Conservation (phyloP, 139 green algal species). For the Tetradesmus obliquus region DNA sequence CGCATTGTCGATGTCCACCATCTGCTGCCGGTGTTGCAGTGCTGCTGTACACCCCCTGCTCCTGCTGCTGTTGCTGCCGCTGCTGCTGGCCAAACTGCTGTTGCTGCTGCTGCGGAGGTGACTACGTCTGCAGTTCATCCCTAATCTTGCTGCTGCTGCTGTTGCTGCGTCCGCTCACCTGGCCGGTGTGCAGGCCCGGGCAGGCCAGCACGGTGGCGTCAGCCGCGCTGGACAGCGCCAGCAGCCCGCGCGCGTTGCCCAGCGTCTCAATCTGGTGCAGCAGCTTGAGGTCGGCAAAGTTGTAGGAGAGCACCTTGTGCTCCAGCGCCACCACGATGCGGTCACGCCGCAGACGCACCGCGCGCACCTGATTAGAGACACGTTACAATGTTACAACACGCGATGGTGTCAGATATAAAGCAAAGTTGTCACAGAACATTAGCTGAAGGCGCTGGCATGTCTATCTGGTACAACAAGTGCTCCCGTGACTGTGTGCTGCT, state of each 20-base stretch:
- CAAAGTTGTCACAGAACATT: too few species aligned
- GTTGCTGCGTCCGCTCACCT: conserved; percentile 62
- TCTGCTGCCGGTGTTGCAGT: too few species aligned
- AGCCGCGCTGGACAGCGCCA: conserved; percentile 83
- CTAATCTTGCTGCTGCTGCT: too few species aligned
- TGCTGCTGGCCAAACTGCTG: too few species aligned
- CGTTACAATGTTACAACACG: neutral
- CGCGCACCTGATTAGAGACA: conserved; percentile 71
- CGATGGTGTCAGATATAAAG: neutral
- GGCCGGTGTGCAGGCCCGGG: conserved; percentile 90
- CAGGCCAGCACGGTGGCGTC: conserved; percentile 93
- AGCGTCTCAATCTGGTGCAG: conserved; percentile 94
- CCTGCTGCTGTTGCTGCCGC: too few species aligned
- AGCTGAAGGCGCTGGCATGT: neutral
- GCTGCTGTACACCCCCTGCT: too few species aligned
- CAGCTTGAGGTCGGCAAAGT: conserved; percentile 87
- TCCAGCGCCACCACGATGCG: conserved; percentile 95
- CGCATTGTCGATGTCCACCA: too few species aligned
- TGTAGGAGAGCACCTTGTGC: conserved; percentile 95
- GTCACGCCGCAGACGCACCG: conserved; percentile 90
- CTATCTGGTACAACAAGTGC: neutral
- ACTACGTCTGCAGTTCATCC: too few species aligned
- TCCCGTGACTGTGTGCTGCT: neutral
- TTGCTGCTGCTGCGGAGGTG: too few species aligned
- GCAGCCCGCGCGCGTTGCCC: conserved; percentile 85